These are phyloP conservation scores for Malus orientalis DNA, from an alignment of 306 rosid genomes.

Conservation along the genomic window DNA sequence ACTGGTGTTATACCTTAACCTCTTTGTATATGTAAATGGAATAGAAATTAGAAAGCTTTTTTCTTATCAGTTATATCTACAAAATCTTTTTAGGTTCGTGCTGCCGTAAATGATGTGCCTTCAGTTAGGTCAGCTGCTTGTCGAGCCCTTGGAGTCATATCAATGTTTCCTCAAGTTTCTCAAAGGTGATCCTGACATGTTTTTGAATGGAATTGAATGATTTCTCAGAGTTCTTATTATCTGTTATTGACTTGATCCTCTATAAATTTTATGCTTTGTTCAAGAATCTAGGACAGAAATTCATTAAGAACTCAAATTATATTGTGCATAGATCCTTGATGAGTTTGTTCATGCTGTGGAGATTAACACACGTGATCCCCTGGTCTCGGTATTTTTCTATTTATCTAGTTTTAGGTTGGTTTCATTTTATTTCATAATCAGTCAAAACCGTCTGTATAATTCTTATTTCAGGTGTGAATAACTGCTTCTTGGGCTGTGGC, in stretches of 20 bases:
- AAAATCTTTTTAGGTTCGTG: slow-evolving; percentile 45
- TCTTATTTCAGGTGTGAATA: slow-evolving; percentile 62
- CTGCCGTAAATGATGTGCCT: slow-evolving; percentile 55
- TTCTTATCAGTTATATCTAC: neutral
- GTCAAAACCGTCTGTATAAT: slow-evolving; percentile 7
- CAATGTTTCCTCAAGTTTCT: slow-evolving; percentile 83
- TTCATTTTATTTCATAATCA: neutral
- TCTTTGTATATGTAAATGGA: slow-evolving; percentile 6
- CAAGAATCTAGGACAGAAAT: neutral
- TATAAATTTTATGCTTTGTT: slow-evolving; percentile 15
- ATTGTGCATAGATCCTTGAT: slow-evolving; percentile 78
- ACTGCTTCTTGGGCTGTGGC: slow-evolving; percentile 98
- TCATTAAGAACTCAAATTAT: slow-evolving; percentile 22
- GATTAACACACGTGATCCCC: slow-evolving; percentile 58
- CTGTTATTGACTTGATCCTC: neutral
- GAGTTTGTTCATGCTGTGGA: slow-evolving; percentile 74
- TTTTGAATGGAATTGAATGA: neutral
- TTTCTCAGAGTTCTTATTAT: neutral
- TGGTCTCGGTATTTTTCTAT: slow-evolving; percentile 46
- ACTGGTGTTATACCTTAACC: slow-evolving; percentile 7
- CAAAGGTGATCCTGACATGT: slow-evolving; percentile 54
- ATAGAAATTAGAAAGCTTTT: neutral
- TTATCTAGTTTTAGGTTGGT: neutral
- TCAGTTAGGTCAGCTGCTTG: slow-evolving; percentile 91
- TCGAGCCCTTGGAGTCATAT: slow-evolving; percentile 91